Evolutionary conservation across 2,329 filamentous ascomycete species (phyloP), one percentile per base, ranked within the genome.

Genomic region (Tolypocladium pustulatum): DNA sequence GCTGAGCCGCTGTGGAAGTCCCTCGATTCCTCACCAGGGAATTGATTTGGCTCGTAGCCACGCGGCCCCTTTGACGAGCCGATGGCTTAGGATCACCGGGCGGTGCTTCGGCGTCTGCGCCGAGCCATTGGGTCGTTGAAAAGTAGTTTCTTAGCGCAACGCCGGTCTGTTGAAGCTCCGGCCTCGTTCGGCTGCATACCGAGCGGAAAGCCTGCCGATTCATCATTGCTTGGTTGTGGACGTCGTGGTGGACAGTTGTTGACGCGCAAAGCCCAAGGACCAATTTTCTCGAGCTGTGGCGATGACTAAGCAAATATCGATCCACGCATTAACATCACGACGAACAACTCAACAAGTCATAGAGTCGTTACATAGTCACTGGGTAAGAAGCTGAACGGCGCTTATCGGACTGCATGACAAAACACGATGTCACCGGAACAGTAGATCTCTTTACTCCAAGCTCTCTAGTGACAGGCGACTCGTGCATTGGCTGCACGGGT

Each of bases 151-250:
- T 67, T 52, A 74, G 60, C 40, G 70, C 65, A 36, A 68, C 59
- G 10, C 66, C 69, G 58, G 63, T 67, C 63, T 67, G 68, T 58
- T 68, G 63, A 51, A 71, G 61, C 62, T 74, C 71, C 36, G 70
- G 69, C 65, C 68, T 68, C 61, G 71, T 67, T 57, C 72, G 72
- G 60, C 64, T 64, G 62, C 69, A 71, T 55, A 69, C 67, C 63
- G 73, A 74, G 65, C 73, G 73, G 57, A 76, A 67, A 46, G 69
- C 68, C 64, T 73, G 71, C 46, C 69, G 68, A 58, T 72, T 70
- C 73, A 75, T 75, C 61, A 61, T 69, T 63, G 64, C 58, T 61
- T 58, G 60, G 38, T 46, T 27, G 54, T 49, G 9, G 51, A 58
- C 3, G 17, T 12, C 9, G 49, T 27, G 30, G 30, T 52, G 46